These are phyloP conservation scores for Castanospermum australe DNA, from an alignment of 306 rosid genomes.

Conservation along the genomic window DNA sequence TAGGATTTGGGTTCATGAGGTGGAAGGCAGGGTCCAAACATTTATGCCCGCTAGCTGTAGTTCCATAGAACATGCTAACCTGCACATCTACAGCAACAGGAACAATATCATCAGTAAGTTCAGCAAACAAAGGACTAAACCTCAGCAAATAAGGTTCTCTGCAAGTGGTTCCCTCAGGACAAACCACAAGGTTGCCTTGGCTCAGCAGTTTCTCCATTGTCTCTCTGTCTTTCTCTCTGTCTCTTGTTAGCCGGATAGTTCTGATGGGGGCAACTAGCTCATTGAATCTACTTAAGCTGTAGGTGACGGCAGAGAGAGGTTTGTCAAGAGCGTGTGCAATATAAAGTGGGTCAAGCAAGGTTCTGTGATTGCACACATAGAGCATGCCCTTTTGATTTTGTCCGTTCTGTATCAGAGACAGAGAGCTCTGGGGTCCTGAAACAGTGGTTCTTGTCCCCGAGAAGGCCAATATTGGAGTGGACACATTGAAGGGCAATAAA, in stretches of 20 bases:
- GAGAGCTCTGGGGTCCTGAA: slow-evolving; percentile 8
- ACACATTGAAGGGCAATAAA: slow-evolving; percentile 40
- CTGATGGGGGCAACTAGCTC: slow-evolving; percentile 58
- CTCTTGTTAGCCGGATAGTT: slow-evolving; percentile 51
- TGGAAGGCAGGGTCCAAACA: slow-evolving; percentile 51
- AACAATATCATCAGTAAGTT: slow-evolving; percentile 53
- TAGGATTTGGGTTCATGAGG: slow-evolving; percentile 53
- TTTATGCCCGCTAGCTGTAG: slow-evolving; percentile 63
- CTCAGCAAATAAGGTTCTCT: slow-evolving; percentile 74
- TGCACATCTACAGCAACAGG: slow-evolving; percentile 63
- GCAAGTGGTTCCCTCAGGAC: slow-evolving; percentile 87
- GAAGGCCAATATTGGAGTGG: slow-evolving; percentile 56
- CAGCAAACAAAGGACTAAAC: slow-evolving; percentile 78
- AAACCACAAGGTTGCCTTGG: slow-evolving; percentile 59
- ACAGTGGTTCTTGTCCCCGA: slow-evolving; percentile 47
- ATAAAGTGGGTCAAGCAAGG: slow-evolving; percentile 69
- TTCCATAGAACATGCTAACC: slow-evolving; percentile 63
- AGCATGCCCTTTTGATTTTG: slow-evolving; percentile 42
- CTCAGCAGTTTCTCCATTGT: slow-evolving; percentile 45
- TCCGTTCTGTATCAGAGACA: background rate
- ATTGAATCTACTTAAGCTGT: slow-evolving; percentile 56
- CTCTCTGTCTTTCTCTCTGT: slow-evolving; percentile 46
- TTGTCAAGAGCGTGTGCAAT: slow-evolving; percentile 35
- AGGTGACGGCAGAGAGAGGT: slow-evolving; percentile 54
- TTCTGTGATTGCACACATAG: slow-evolving; percentile 77